Evolutionary conservation across 1,284 basidiomycete genomes (phyloP).

Genomic region (Gymnopus androsaceus): DNA sequence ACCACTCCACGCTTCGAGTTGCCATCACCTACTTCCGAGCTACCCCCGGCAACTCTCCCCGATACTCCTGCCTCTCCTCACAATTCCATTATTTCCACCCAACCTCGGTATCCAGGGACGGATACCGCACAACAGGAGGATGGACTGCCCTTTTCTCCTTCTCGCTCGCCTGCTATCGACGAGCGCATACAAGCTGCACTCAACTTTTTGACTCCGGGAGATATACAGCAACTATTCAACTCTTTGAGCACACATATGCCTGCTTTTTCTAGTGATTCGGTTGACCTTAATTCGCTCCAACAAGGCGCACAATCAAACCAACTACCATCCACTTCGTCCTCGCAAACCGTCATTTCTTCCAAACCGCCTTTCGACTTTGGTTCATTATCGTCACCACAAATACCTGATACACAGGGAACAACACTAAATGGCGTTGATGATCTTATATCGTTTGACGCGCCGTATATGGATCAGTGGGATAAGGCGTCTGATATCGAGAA

Average conservation of each 20-base stretch:
- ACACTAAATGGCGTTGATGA: constrained; percentile 26
- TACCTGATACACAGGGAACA: too few species aligned
- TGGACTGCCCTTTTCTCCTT: constrained; percentile 30
- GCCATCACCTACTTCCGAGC: constrained; percentile 9
- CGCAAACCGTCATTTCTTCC: too few species aligned
- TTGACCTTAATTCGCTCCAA: background rate
- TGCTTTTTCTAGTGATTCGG: background rate
- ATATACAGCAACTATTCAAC: constrained; percentile 72
- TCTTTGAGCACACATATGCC: constrained; percentile 41
- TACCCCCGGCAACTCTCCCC: constrained; percentile 2
- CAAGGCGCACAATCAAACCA: constrained; percentile 1
- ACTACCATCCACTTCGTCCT: too few species aligned
- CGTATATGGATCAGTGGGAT: too few species aligned
- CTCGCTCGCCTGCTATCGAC: constrained; percentile 36
- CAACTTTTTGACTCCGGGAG: constrained; percentile 62
- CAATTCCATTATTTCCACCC: constrained; percentile 21
- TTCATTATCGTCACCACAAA: constrained; percentile 14
- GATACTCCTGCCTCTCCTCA: too few species aligned
- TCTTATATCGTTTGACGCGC: constrained; percentile 42
- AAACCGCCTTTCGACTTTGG: too few species aligned
- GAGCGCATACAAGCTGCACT: constrained; percentile 63
- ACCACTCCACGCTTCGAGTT: constrained; percentile 11
- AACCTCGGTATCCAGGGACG: constrained; percentile 23
- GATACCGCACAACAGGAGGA: constrained; percentile 24
- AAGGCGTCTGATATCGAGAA: constrained; percentile 67